Evolutionary conservation across 1,139 yeast species (phyloP).

Genomic region (Geotrichum fermentans): DNA sequence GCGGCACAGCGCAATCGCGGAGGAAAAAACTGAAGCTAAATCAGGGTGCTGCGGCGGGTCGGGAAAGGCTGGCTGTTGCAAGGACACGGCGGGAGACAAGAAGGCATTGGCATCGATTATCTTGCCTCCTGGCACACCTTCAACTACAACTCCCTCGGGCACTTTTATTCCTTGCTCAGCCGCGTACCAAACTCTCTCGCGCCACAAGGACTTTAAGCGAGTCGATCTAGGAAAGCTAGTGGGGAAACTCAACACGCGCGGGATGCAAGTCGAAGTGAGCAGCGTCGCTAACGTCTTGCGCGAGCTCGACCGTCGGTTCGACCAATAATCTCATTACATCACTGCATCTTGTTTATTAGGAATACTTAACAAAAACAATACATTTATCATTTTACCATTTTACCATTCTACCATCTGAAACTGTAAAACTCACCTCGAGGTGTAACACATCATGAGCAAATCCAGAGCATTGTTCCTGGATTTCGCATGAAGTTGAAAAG

Average conservation of each 20-base stretch:
- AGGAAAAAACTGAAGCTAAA: slow-evolving; percentile 16
- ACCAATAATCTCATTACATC: too few species aligned
- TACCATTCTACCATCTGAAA: too few species aligned
- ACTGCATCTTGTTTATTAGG: too few species aligned
- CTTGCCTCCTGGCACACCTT: slow-evolving; percentile 31
- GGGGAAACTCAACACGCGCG: slow-evolving; percentile 70
- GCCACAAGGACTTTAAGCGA: slow-evolving; percentile 69
- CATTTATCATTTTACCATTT: too few species aligned
- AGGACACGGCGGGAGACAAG: slow-evolving; percentile 8
- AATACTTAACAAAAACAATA: too few species aligned
- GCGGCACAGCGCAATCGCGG: background rate
- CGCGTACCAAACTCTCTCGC: slow-evolving; percentile 76
- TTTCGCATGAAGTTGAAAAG: background rate
- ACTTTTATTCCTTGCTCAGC: slow-evolving; percentile 82
- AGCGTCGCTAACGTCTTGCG: slow-evolving; percentile 78
- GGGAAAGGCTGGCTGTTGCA: slow-evolving; percentile 23
- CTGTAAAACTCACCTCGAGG: too few species aligned
- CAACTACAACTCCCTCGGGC: slow-evolving; percentile 32
- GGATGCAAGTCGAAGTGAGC: slow-evolving; percentile 85
- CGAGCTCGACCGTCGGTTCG: slow-evolving; percentile 64
- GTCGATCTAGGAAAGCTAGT: slow-evolving; percentile 72
- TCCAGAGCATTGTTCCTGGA: background rate
- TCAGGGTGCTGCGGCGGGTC: slow-evolving; percentile 24
- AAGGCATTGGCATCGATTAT: slow-evolving; percentile 26
- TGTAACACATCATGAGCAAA: too few species aligned